A percentile compares a stretch with the other conserved stretches of the same genome.
phyloP scores from a whole-genome alignment of 176 grass and related monocot species.

The Zoysia japonica region DNA sequence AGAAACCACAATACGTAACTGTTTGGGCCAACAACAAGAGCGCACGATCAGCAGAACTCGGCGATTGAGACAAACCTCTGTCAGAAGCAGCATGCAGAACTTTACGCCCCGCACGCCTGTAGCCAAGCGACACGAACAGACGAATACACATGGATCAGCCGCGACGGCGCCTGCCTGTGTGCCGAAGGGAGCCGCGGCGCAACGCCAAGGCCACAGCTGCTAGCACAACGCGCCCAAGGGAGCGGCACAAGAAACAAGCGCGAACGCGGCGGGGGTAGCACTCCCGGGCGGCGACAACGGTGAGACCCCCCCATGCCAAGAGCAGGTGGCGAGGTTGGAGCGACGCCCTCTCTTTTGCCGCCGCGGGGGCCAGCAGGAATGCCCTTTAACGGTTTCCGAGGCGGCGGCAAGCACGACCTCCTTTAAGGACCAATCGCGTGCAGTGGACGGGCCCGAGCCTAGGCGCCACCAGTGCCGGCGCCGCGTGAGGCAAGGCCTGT shows the following conservation, averaged over 20 bases:
- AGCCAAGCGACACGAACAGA: constrained; percentile 5
- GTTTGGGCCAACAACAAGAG: neutral
- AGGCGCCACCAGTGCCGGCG: constrained; percentile 5
- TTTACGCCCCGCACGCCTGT: neutral
- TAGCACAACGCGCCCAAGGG: neutral
- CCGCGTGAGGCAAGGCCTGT: constrained; percentile 9
- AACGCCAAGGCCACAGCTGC: neutral
- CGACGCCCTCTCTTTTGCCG: neutral
- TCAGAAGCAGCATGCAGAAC: neutral
- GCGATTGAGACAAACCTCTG: neutral
- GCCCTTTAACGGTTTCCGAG: constrained; percentile 64
- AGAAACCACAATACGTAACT: neutral
- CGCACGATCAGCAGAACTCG: neutral
- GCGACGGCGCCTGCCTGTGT: too few relatives aligned
- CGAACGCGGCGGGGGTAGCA: neutral
- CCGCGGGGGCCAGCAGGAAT: constrained; percentile 15
- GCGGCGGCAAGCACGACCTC: constrained; percentile 45
- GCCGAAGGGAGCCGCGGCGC: neutral
- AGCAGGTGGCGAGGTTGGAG: neutral
- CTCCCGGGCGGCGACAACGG: neutral
- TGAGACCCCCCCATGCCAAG: neutral
- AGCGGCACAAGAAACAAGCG: neutral
- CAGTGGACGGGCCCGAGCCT: constrained; percentile 46
- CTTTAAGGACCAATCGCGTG: constrained; percentile 72
- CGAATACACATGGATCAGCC: neutral